Percentiles rank a stretch among this genome's conserved stretches.
Evolutionary conservation across 305 asterid species (phyloP).

Genomic region (Solanum aculeatissimum): DNA sequence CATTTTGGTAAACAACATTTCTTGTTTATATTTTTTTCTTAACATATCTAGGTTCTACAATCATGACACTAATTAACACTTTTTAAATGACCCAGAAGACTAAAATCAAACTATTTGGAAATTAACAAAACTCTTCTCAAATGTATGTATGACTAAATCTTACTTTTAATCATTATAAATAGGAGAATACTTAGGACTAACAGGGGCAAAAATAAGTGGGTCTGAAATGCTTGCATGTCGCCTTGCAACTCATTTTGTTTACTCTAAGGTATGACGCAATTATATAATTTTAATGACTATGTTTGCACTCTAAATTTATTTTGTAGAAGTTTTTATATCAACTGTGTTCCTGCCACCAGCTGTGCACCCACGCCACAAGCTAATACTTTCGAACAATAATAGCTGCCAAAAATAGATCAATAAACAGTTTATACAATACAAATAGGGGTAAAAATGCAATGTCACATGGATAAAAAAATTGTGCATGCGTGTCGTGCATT

Average conservation of each 20-base stretch:
- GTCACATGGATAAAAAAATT: too few relatives aligned
- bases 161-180: neutral
- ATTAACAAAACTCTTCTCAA: too few relatives aligned
- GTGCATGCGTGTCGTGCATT: too few relatives aligned
- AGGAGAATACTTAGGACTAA: constrained; percentile 6
- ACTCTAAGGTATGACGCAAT: neutral
- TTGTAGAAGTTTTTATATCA: neutral
- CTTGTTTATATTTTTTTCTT: neutral
- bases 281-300: neutral
- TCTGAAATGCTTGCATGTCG: constrained; percentile 11
- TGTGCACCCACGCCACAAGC: too few relatives aligned
- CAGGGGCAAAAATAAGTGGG: constrained; percentile 4
- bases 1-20: constrained; percentile 2
- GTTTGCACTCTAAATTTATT: neutral
- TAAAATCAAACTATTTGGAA: too few relatives aligned
- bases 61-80: too few relatives aligned
- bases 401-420: too few relatives aligned
- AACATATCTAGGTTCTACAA: neutral
- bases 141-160: neutral
- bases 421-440: too few relatives aligned
- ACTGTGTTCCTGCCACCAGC: too few relatives aligned
- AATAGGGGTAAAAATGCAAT: too few relatives aligned
- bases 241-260: constrained; percentile 14
- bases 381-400: too few relatives aligned
- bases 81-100: too few relatives aligned